phyloP scores from a whole-genome alignment of 202 grass and related monocot genomes.

The Panicum hallii region DNA sequence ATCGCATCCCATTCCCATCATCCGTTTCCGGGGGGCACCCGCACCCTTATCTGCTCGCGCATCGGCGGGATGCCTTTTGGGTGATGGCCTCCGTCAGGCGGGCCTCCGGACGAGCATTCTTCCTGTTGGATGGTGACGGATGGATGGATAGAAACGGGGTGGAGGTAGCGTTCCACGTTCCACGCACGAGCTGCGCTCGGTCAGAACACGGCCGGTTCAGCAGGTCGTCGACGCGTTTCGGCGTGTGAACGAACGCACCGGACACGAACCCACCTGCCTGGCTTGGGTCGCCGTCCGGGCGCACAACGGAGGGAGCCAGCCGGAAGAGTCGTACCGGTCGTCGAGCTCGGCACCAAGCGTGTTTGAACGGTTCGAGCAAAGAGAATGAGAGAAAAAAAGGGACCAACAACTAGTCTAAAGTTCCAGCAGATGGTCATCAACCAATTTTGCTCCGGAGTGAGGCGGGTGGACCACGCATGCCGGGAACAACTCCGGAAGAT shows the following conservation, averaged over 20 bases:
- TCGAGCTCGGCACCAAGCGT: background rate
- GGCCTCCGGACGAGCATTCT: background rate
- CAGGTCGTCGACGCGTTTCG: conserved; percentile 33
- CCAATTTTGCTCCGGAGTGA: background rate
- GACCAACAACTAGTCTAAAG: background rate
- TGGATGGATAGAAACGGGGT: background rate
- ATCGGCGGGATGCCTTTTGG: conserved; percentile 13
- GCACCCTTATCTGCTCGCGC: conserved; percentile 31
- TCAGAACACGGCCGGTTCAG: background rate
- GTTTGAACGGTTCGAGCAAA: conserved; percentile 6
- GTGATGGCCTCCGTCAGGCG: background rate
- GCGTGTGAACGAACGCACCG: background rate
- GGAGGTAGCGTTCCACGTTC: background rate
- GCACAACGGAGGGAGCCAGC: background rate
- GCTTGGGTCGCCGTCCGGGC: background rate
- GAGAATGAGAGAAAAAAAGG: too few species aligned
- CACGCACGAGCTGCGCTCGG: conserved; percentile 25
- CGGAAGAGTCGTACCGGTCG: conserved; percentile 6
- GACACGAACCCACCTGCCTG: background rate
- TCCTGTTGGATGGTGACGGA: background rate
- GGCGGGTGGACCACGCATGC: conserved; percentile 6
- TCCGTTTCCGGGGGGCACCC: background rate
- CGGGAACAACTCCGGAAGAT: background rate
- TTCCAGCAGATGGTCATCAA: background rate
- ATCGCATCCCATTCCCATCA: background rate